phyloP scores from a whole-genome alignment of 2,329 filamentous ascomycete species.

The Ceratocystis alfenasii region DNA sequence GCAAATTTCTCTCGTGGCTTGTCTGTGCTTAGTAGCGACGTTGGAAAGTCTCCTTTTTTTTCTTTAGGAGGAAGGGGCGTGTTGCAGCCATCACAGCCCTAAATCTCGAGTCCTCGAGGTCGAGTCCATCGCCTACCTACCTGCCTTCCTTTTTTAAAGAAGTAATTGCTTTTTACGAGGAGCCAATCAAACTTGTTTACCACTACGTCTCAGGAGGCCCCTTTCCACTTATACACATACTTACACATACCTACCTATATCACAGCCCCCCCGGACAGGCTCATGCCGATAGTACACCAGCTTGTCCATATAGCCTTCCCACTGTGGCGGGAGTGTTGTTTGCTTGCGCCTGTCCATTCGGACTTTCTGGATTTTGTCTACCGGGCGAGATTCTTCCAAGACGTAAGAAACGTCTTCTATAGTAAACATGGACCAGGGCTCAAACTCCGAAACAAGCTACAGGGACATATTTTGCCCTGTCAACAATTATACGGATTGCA shows the following conservation, averaged over 20 bases:
- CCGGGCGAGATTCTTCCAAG: conserved; percentile 1
- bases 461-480: background rate
- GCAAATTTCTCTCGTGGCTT: background rate
- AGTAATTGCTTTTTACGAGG: background rate
- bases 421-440: conserved; percentile 1
- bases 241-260: background rate
- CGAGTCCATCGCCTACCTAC: background rate
- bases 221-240: background rate
- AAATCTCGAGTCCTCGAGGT: conserved; percentile 2
- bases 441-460: conserved; percentile 10
- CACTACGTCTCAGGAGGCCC: background rate
- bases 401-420: background rate
- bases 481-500: background rate
- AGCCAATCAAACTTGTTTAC: background rate
- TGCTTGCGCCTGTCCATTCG: too few species aligned
- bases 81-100: background rate
- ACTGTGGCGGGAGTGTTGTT: too few species aligned
- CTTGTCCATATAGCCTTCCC: too few species aligned
- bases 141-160: background rate
- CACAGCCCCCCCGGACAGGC: too few species aligned
- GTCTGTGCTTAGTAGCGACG: background rate
- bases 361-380: background rate
- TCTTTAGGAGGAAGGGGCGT: background rate
- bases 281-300: too few species aligned
- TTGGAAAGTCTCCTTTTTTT: background rate